Conservation (phyloP, 1,284 basidiomycete species). For the Neotropicomus parvogracilis region DNA sequence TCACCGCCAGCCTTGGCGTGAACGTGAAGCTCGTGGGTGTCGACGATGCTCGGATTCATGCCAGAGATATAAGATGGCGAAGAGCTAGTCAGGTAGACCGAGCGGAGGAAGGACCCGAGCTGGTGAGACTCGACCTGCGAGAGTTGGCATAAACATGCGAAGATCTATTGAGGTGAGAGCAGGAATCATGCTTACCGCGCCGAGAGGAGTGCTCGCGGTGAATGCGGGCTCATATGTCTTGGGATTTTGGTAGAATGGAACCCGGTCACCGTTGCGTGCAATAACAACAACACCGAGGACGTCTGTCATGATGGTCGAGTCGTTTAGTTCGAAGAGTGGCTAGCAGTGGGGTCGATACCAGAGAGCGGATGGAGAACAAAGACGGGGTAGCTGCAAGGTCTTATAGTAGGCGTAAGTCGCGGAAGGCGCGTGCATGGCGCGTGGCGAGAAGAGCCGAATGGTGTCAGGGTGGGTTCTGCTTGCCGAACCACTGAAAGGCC, state of each 20-base stretch:
- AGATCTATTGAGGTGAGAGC: not conserved
- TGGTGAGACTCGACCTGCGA: slow-evolving; percentile 65
- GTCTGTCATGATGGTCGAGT: slow-evolving; percentile 46
- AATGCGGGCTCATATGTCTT: slow-evolving; percentile 64
- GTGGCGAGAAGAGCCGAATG: slow-evolving; percentile 28
- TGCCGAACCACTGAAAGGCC: slow-evolving; percentile 20
- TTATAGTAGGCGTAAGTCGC: slow-evolving; percentile 27
- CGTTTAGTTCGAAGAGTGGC: slow-evolving; percentile 13
- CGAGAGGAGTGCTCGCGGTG: slow-evolving; percentile 80
- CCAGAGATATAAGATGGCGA: slow-evolving; percentile 66
- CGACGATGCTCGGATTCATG: slow-evolving; percentile 62
- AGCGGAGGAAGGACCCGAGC: slow-evolving; percentile 66
- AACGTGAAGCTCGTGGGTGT: slow-evolving; percentile 68
- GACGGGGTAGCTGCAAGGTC: slow-evolving; percentile 9
- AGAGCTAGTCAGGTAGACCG: slow-evolving; percentile 61
- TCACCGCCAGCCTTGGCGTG: slow-evolving; percentile 82
- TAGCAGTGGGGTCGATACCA: slow-evolving; percentile 18
- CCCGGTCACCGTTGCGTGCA: slow-evolving; percentile 81
- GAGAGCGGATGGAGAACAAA: slow-evolving; percentile 16
- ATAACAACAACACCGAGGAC: slow-evolving; percentile 80
- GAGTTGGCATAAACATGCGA: slow-evolving; percentile 2
- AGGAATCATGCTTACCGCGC: slow-evolving; percentile 52
- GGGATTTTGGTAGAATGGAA: slow-evolving; percentile 68
- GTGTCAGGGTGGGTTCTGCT: slow-evolving; percentile 23
- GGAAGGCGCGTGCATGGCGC: slow-evolving; percentile 29